These are phyloP conservation scores for Saksenaea vasiformis DNA, from an alignment of 371 early-diverging fungal genomes.

Conservation along the genomic window DNA sequence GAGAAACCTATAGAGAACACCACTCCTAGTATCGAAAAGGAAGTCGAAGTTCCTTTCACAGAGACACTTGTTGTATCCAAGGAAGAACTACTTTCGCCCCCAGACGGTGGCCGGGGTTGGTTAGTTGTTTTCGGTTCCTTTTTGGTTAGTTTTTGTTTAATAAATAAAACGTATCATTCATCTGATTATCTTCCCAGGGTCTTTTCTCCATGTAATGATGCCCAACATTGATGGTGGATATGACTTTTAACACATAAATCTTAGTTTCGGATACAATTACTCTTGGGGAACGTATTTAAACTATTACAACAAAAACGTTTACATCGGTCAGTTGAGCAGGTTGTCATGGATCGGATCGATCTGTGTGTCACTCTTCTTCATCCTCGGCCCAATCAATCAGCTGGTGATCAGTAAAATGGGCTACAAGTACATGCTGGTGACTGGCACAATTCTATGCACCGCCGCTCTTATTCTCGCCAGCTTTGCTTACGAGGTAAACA, in stretches of 20 bases:
- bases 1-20: neutral
- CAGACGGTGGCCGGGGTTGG: constrained; percentile 44
- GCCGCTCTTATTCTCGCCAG: constrained; percentile 66
- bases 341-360: constrained; percentile 48
- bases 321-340: constrained; percentile 28
- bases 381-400: constrained; percentile 42
- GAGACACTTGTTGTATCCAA: constrained; percentile 23
- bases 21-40: neutral
- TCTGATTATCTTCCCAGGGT: constrained; percentile 11
- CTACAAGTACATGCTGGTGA: constrained; percentile 51
- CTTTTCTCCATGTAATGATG: constrained; percentile 23
- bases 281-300: constrained; percentile 42
- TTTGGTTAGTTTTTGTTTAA: constrained; percentile 30
- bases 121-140: constrained; percentile 47
- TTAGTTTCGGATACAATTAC: constrained; percentile 42
- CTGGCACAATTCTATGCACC: constrained; percentile 51
- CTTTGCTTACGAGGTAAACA: constrained; percentile 49
- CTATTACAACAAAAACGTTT: constrained; percentile 30
- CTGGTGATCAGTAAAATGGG: constrained; percentile 55
- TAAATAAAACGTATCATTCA: neutral
- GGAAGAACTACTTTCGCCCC: constrained; percentile 10
- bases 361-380: constrained; percentile 36
- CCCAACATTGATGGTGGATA: neutral
- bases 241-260: neutral
- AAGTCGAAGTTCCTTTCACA: neutral